Base-by-base conservation (phyloP, 1,284 basidiomycete species). In the Gastroboletus turbinatus region DNA sequence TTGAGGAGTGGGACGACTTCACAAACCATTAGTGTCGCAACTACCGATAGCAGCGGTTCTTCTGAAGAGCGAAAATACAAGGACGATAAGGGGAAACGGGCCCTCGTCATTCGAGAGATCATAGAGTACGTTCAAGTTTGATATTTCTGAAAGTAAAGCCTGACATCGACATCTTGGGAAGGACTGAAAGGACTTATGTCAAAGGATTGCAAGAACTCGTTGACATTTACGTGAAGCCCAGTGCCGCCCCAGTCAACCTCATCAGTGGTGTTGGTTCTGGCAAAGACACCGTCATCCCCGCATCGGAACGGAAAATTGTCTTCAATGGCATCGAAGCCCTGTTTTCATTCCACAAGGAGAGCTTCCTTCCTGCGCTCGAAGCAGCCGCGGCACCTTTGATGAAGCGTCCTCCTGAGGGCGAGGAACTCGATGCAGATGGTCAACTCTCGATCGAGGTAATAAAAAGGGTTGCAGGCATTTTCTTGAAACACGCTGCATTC, bases 131-230 rank as follows among this genome's bases (percentile, higher is more conserved):
- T 82, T 51, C 29, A 17, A 56, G 47, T 43, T 39, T 51, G 46
- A 55, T 44, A 25, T 25, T 61, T 52, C 60, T 53, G 53, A 52
- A 47, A 54, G 38, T 8, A 38, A 54, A 43, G 56, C 55, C 16
- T 63, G 55, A 61, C 54, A 40, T n/a, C 27, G 55, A 61, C 54
- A 40, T n/a, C 27, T 50, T 33, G 30, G 53, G 53, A 55, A 93
- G 90, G 66, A 98, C 96, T 43, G 96, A 99, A 73, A 83, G 92
- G 60, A 96, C 96, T 1, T 99, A 99, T 72, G 93, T 98, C 55
- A 90, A 90, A 63, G 92, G 93, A 14, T 76, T 99, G 23, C 87
- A 91, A 68, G 96, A 98, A 73, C 82, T 99, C 27, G 87, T 96
- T 50, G 91, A 96, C 57, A 97, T 99, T 59, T 99, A 99, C 70